Evolutionary conservation across 1,139 yeast species (phyloP), one percentile per base, ranked within the genome.

Genomic region (Pneumocystis jirovecii): DNA sequence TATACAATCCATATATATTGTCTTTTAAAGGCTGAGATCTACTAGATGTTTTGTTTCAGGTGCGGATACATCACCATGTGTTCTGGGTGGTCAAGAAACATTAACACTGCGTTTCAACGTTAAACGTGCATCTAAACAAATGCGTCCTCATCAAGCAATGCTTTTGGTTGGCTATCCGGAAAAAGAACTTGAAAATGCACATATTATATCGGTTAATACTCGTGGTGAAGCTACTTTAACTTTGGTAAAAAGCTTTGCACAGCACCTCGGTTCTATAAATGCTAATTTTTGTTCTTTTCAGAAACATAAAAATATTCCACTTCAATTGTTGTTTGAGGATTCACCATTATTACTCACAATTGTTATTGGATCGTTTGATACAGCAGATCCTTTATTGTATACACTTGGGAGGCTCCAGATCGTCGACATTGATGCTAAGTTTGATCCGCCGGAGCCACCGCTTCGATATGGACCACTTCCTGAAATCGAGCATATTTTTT

Each of bases 311-410:
- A 15, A 35, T 17, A 65, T 63, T 25, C 39, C 64, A 5, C 57
- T 61, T 10, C 50, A 63, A 2, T 21, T 39, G n/a, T 59, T 63
- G 29, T 44, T 61, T 31, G 45, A 42, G 35, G 61, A 60, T 10
- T 35, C 19, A 19, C 62, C 65, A 10, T 35, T 65, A 44, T 61
- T 34, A 15, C 35, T 65, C 57, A 63, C 66, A 19, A 65, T 65
- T 60, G 63, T 65, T 44, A 25, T 65, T 34, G 66, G 66, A n/a
- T 64, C 65, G 19, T 65, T 65, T 35, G 66, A 61, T 4, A 64
- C 60, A 25, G 37, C 63, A 37, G 19, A 3, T 35, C 65, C 65
- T 5, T 19, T 65, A 42, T 19, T 34, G 40, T 45, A 63, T 44
- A 59, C 60, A 21, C 44, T 65, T 19, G 65, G 64, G 12, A 10